phyloP scores from a whole-genome alignment of 2,329 filamentous ascomycete species.

The Aspergillus novofumigatus region DNA sequence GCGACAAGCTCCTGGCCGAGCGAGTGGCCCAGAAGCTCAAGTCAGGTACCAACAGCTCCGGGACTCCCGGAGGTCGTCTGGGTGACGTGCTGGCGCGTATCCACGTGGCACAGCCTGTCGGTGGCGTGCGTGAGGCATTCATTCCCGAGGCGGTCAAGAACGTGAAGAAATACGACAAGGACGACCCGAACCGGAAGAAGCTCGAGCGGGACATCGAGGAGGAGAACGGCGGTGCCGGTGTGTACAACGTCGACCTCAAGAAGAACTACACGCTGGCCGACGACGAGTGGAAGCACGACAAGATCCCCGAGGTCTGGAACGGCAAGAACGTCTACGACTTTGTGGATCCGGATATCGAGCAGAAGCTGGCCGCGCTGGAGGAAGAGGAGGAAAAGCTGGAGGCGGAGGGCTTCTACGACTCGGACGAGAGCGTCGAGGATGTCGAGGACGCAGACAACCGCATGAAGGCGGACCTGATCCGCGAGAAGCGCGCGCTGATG shows the following conservation, averaged over 20 bases:
- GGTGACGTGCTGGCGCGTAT: constrained; percentile 91
- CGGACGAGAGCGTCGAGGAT: constrained; percentile 76
- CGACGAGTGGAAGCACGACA: constrained; percentile 93
- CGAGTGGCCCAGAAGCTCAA: constrained; percentile 95
- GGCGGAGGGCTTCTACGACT: constrained; percentile 89
- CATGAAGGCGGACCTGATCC: constrained; percentile 90
- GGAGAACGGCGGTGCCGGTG: constrained; percentile 89
- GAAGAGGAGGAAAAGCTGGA: constrained; percentile 93
- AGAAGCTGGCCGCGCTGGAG: constrained; percentile 85
- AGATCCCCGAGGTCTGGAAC: constrained; percentile 87
- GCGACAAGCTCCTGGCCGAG: constrained; percentile 87
- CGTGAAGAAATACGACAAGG: constrained; percentile 84
- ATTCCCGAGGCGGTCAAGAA: constrained; percentile 81
- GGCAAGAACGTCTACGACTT: constrained; percentile 98
- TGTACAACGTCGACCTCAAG: constrained; percentile 90
- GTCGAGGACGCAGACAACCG: constrained; percentile 82
- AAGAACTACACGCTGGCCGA: constrained; percentile 84
- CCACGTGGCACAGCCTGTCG: constrained; percentile 92
- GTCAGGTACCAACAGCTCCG: constrained; percentile 72
- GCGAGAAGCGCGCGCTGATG: constrained; percentile 89
- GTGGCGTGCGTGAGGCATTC: constrained; percentile 74
- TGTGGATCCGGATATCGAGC: constrained; percentile 93
- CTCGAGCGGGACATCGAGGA: constrained; percentile 85
- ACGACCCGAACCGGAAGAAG: constrained; percentile 74
- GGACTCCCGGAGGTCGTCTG: constrained; percentile 73